Evolutionary conservation across 192 early-diverging fungal species (phyloP).

Genomic region (Rhizophagus sp.): DNA sequence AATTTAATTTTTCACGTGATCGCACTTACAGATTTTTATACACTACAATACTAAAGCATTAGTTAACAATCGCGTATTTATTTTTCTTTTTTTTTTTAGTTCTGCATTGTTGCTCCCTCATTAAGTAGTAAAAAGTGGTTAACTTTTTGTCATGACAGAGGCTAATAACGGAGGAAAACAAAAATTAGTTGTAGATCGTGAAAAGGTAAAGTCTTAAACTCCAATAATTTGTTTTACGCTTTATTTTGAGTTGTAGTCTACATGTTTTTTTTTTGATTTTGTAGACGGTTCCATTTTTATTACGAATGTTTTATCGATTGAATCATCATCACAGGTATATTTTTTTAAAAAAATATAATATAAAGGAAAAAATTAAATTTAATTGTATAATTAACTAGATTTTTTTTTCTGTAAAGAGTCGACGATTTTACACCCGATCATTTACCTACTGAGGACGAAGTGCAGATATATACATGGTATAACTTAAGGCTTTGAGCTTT

Average conservation of each 20-base stretch:
- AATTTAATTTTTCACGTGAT: too few relatives aligned
- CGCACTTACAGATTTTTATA: too few relatives aligned
- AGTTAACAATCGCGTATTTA: too few relatives aligned
- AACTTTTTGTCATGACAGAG: not conserved
- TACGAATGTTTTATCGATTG: constrained; percentile 49
- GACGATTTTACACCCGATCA: constrained; percentile 40
- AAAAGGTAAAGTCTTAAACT: constrained; percentile 35
- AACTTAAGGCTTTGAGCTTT: not conserved
- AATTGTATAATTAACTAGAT: not conserved
- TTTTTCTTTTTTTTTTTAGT: not conserved
- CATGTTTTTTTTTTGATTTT: not conserved
- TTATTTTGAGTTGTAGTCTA: not conserved
- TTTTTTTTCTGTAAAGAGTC: constrained; percentile 22
- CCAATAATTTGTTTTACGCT: not conserved
- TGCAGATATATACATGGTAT: constrained; percentile 61
- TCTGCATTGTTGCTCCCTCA: not conserved
- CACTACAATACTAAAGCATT: too few relatives aligned
- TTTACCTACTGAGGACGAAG: constrained; percentile 48
- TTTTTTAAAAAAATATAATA: not conserved
- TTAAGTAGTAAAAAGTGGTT: not conserved
- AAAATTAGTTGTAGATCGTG: constrained; percentile 37
- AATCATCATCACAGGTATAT: constrained; percentile 46
- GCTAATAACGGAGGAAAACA: constrained; percentile 13
- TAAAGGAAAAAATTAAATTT: not conserved
- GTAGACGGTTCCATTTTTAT: constrained; percentile 56